A percentile compares a stretch with the other conserved stretches of the same genome.
phyloP scores from a whole-genome alignment of 495 filamentous ascomycete species.

The Bombardia bombarda region DNA sequence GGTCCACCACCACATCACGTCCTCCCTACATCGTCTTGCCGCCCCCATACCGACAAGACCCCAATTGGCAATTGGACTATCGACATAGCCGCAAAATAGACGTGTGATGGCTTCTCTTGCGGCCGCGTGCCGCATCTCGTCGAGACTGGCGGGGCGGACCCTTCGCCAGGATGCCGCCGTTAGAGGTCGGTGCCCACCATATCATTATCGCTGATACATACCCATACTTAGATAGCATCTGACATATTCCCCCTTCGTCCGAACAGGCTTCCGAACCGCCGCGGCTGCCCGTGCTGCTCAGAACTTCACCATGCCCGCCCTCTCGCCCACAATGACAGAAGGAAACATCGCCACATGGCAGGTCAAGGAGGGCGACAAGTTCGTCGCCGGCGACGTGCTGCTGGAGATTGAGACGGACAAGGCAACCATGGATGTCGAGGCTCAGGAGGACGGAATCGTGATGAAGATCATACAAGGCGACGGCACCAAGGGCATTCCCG shows the following conservation, averaged over 20 bases:
- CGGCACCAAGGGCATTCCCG: constrained; percentile 61
- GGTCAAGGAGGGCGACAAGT: constrained; percentile 71
- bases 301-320: constrained; percentile 79
- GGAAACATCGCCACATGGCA: constrained; percentile 73
- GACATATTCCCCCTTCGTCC: neutral
- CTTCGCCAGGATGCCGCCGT: constrained; percentile 40
- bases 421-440: constrained; percentile 85
- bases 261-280: constrained; percentile 54
- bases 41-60: constrained; percentile 1
- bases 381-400: constrained; percentile 68
- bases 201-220: neutral
- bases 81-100: constrained; percentile 10
- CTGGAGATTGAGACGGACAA: constrained; percentile 87
- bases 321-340: constrained; percentile 83
- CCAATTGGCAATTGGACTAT: constrained; percentile 6
- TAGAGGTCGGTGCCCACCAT: constrained; percentile 31
- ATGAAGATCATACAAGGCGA: constrained; percentile 69
- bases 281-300: constrained; percentile 54
- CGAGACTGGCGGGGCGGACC: constrained; percentile 37
- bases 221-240: neutral
- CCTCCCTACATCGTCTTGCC: no score
- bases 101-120: constrained; percentile 44
- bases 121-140: constrained; percentile 41
- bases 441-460: constrained; percentile 71
- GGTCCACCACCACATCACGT: neutral